A percentile compares a stretch with the other conserved stretches of the same genome.
Conservation (phyloP, 2,329 filamentous ascomycete genomes). For the Alternaria viburni region DNA sequence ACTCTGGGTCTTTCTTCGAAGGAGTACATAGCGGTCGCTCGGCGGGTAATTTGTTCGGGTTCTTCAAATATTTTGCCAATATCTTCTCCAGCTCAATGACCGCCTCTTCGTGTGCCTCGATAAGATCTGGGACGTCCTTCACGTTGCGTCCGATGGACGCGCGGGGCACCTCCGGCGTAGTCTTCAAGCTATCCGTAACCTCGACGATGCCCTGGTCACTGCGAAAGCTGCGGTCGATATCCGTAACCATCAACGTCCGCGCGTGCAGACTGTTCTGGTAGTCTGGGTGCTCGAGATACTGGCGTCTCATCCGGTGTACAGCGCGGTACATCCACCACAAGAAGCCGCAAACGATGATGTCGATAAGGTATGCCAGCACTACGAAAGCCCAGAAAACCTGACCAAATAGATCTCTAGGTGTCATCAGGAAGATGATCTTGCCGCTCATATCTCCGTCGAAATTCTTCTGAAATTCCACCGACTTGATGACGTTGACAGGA, state of each 20-base stretch:
- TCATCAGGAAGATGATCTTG: conserved; percentile 36
- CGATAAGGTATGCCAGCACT: conserved; percentile 67
- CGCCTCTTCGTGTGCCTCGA: conserved; percentile 79
- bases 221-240: conserved; percentile 77
- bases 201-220: conserved; percentile 87
- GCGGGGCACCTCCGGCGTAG: conserved; percentile 77
- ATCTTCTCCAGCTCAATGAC: conserved; percentile 84
- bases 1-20: conserved; percentile 73
- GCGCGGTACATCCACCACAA: conserved; percentile 90
- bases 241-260: conserved; percentile 71
- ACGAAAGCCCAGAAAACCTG: conserved; percentile 65
- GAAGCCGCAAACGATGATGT: conserved; percentile 77
- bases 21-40: conserved; percentile 79
- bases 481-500: conserved; percentile 71
- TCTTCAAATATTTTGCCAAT: conserved; percentile 87
- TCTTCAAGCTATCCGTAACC: conserved; percentile 80
- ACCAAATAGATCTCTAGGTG: conserved; percentile 57
- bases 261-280: conserved; percentile 89
- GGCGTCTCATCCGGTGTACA: conserved; percentile 71
- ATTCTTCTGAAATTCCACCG: conserved; percentile 19
- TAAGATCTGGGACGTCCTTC: conserved; percentile 83
- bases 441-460: conserved; percentile 6
- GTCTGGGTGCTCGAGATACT: conserved; percentile 84
- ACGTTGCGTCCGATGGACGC: conserved; percentile 90
- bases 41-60: conserved; percentile 79